Conservation (phyloP, 176 grass and related monocot species). For the Dactylis glomerata region DNA sequence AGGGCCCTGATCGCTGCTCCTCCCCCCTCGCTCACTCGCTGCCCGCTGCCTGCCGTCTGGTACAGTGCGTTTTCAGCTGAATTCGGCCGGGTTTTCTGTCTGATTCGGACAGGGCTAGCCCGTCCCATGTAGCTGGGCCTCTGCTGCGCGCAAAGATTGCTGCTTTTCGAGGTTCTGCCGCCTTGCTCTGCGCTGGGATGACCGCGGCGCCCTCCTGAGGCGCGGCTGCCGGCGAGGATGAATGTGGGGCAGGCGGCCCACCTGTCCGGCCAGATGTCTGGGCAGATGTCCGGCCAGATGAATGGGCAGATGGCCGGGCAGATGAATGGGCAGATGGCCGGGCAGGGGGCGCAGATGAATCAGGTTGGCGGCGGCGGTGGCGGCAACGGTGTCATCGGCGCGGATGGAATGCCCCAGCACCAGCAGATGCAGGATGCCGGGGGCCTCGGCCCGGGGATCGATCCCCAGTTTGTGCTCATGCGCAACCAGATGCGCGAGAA, state of each 20-base stretch:
- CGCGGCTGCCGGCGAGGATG: slow-evolving; percentile 26
- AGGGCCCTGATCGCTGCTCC: slow-evolving; percentile 32
- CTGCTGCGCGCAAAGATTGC: neutral
- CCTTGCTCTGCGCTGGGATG: neutral
- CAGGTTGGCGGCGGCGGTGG: slow-evolving; percentile 25
- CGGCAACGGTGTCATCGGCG: neutral
- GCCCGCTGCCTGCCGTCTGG: neutral
- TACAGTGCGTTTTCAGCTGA: slow-evolving; percentile 1
- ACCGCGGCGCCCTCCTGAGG: neutral
- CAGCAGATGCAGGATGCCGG: slow-evolving; percentile 48
- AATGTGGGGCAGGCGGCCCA: slow-evolving; percentile 66
- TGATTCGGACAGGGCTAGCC: neutral
- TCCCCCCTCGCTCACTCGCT: neutral
- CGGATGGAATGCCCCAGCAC: slow-evolving; percentile 46
- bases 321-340: slow-evolving; percentile 41
- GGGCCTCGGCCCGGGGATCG: slow-evolving; percentile 5
- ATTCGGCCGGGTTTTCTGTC: slow-evolving; percentile 9
- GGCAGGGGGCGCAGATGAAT: slow-evolving; percentile 47
- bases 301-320: slow-evolving; percentile 55
- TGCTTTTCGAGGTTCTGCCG: neutral
- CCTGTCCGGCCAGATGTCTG: slow-evolving; percentile 33
- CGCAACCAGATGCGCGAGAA: slow-evolving; percentile 42
- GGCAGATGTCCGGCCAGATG: slow-evolving; percentile 72
- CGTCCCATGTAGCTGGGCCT: neutral
- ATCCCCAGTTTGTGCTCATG: slow-evolving; percentile 31